These are phyloP conservation scores for Crataegus laevigata DNA, from an alignment of 306 rosid species.

Conservation along the genomic window DNA sequence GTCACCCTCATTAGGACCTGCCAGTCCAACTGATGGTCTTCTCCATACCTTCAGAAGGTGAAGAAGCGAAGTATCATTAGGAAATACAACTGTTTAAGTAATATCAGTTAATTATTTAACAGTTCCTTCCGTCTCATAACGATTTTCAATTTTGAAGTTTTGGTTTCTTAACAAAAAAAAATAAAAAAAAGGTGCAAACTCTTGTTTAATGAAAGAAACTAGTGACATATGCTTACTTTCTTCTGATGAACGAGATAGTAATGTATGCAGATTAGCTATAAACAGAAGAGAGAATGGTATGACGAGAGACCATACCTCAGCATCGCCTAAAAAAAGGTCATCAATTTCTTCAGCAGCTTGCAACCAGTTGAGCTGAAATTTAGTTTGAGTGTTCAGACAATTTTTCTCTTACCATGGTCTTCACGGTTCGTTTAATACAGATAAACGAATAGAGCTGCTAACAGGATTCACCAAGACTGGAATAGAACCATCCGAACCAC, in stretches of 20 bases:
- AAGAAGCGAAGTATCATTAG: constrained; percentile 5
- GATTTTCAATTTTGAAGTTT: not conserved
- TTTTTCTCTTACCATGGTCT: not conserved
- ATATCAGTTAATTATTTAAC: not conserved
- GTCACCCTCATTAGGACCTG: constrained; percentile 73
- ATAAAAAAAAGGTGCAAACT: not conserved
- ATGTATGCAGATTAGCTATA: not conserved
- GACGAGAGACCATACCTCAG: constrained; percentile 47
- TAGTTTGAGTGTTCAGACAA: constrained; percentile 12
- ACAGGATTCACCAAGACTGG: constrained; percentile 83
- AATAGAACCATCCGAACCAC: constrained; percentile 68
- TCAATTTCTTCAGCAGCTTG: constrained; percentile 80
- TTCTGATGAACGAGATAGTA: not conserved
- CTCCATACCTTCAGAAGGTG: constrained; percentile 65
- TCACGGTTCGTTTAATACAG: not conserved
- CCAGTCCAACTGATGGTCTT: constrained; percentile 66
- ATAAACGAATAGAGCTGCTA: constrained; percentile 33
- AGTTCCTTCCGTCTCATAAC: not conserved
- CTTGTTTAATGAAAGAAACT: not conserved
- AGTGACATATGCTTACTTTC: not conserved
- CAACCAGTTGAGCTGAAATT: constrained; percentile 73
- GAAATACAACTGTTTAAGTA: not conserved
- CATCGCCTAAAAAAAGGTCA: constrained; percentile 79
- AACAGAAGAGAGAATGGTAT: not conserved
- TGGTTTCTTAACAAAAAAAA: no score